Evolutionary conservation across 768 basidiomycete genomes (phyloP), one percentile per base, ranked within the genome.

Genomic region (Agaricus blazei): DNA sequence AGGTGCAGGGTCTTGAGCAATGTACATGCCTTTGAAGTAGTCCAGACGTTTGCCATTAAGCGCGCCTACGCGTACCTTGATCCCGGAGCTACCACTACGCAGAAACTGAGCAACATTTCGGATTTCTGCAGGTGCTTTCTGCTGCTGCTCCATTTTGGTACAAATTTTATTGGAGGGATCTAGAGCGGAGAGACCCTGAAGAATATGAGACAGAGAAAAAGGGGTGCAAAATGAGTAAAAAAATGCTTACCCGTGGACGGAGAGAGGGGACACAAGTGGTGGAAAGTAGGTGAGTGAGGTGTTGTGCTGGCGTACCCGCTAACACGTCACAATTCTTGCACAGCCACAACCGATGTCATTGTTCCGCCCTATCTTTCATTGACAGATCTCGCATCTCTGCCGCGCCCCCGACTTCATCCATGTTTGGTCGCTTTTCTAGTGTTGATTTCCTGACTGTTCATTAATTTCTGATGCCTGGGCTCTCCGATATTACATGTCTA

Each of bases 1-100:
- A 3, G 3, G 37, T 41, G 42, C 14, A 14, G 27, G 23, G 34
- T 34, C 34, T 8, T 6, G 11, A 34, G 37, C 15, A n/a, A 34
- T 26, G 19, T 36, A 65, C 79, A 62, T 50, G 94, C 96, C 97
- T 77, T 94, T 99, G 79, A 98, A 99, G 73, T 98, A 99, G 70
- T 98, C 96, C 50, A 95, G 73, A 36, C 96, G 86, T 71, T 96
- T 97, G 24, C 96, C 96, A 63, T 92, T 92, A 64, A 98, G 73
- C 8, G 94, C 88, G 23, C 97, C 97, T 9, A 88, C 86, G 60
- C 92, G 81, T 52, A 87, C 81, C 75, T 97, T 98, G 63, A 98
- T 84, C 2, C 92, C 92, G 12, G 91, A 79, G 64, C 85, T 87
- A 62, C 88, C 86, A 60, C 89, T 86, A 44, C 97, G 84, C 48